These are phyloP conservation scores for Wickerhamomyces bovis DNA, from an alignment of 805 yeast species.

Conservation along the genomic window DNA sequence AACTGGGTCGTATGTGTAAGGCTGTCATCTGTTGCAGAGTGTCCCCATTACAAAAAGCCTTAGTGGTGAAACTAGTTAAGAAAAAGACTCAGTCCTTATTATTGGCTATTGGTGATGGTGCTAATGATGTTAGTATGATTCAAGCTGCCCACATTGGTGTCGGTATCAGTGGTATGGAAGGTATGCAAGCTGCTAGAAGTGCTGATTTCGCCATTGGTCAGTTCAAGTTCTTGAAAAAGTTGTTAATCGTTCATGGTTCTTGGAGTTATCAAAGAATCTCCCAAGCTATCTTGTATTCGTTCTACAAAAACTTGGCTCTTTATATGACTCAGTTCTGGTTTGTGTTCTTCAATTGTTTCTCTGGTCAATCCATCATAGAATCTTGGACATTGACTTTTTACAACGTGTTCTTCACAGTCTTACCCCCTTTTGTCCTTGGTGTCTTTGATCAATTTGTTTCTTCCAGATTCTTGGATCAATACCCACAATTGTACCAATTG, in stretches of 20 bases:
- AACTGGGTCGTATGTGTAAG: conserved; percentile 79
- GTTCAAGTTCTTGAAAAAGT: conserved; percentile 76
- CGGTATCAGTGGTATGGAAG: conserved; percentile 98
- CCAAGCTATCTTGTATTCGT: conserved; percentile 87
- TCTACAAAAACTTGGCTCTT: conserved; percentile 90
- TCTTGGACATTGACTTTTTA: conserved; percentile 97
- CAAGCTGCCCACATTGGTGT: conserved; percentile 99
- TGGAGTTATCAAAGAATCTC: conserved; percentile 97
- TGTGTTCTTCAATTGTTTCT: conserved; percentile 84
- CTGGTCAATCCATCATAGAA: conserved; percentile 94
- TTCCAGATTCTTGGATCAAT: conserved; percentile 81
- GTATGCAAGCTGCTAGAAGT: conserved; percentile 98
- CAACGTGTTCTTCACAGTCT: conserved; percentile 88
- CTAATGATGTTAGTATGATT: conserved; percentile 97
- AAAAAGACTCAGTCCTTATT: conserved; percentile 65
- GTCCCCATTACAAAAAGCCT: conserved; percentile 93
- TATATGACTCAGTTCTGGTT: conserved; percentile 99
- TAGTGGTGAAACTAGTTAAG: conserved; percentile 92
- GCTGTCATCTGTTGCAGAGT: conserved; percentile 98
- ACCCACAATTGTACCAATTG: conserved; percentile 86
- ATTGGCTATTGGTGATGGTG: conserved; percentile 97
- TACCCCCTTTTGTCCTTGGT: conserved; percentile 95
- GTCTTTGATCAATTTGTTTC: conserved; percentile 94
- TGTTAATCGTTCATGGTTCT: conserved; percentile 89
- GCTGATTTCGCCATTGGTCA: conserved; percentile 98